phyloP scores from a whole-genome alignment of 257 asterid genomes.

The Henckelia pumila region DNA sequence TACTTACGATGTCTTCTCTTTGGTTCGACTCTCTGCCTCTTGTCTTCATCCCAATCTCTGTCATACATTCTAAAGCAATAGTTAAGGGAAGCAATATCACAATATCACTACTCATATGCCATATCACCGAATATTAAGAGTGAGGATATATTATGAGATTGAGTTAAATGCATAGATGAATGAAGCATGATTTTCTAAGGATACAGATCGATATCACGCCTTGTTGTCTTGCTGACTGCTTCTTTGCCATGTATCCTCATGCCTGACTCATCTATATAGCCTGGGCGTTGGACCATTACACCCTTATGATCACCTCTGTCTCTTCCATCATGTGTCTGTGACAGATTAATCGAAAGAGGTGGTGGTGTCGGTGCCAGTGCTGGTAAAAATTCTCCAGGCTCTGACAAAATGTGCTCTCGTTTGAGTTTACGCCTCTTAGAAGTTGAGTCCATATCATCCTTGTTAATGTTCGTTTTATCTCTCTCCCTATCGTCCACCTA shows the following conservation, averaged over 20 bases:
- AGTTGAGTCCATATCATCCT: conserved; percentile 79
- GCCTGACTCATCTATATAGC: conserved; percentile 77
- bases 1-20: conserved; percentile 92
- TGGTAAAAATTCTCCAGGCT: conserved; percentile 93
- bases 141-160: background rate
- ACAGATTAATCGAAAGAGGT: conserved; percentile 49
- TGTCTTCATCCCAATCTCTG: conserved; percentile 98
- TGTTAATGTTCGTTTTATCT: conserved; percentile 52
- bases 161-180: background rate
- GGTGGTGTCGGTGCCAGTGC: conserved; percentile 50
- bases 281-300: conserved; percentile 58
- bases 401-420: conserved; percentile 76
- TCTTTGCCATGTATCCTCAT: conserved; percentile 79
- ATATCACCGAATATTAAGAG: background rate
- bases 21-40: conserved; percentile 90
- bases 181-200: conserved; percentile 37
- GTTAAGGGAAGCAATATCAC: conserved; percentile 45
- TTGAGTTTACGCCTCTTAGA: conserved; percentile 91
- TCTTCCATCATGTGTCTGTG: conserved; percentile 69
- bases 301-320: conserved; percentile 88
- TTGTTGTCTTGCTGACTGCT: conserved; percentile 64
- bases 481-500: conserved; percentile 83
- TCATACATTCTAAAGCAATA: conserved; percentile 51
- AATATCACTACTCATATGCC: background rate
- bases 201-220: conserved; percentile 90